A percentile compares a stretch with the other conserved stretches of the same genome.
Evolutionary conservation across 495 filamentous ascomycete species (phyloP).

Genomic region (Margaritispora aquatica): DNA sequence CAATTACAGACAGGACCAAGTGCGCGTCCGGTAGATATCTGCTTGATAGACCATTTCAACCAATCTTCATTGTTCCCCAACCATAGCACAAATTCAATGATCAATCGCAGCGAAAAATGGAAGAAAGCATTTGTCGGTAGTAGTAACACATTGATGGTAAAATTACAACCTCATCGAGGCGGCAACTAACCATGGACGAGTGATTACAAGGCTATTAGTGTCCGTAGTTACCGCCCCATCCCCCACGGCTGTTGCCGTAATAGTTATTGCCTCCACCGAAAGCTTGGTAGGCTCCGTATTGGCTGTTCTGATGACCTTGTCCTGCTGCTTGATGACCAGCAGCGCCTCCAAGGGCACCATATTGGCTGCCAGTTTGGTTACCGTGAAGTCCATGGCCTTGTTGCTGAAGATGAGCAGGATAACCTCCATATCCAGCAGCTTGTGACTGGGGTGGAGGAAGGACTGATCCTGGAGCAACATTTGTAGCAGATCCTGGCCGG

Average conservation of each 20-base stretch:
- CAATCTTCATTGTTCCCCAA: conserved; percentile 7
- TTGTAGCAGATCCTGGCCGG: conserved; percentile 80
- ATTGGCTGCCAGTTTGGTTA: conserved; percentile 48
- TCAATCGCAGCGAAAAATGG: conserved; percentile 16
- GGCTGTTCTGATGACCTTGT: conserved; percentile 56
- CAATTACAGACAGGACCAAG: conserved; percentile 11
- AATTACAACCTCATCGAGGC: conserved; percentile 22
- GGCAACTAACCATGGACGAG: conserved; percentile 23
- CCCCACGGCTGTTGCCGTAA: conserved; percentile 42
- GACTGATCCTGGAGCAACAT: conserved; percentile 57
- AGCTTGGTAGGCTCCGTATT: conserved; percentile 43
- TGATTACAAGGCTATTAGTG: conserved; percentile 19
- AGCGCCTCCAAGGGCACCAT: conserved; percentile 61
- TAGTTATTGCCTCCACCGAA: conserved; percentile 53
- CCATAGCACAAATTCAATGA: conserved; percentile 22
- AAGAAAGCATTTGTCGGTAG: conserved; percentile 15
- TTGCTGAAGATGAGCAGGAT: conserved; percentile 61
- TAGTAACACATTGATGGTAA: conserved; percentile 34
- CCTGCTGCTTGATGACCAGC: conserved; percentile 55
- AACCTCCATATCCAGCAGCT: conserved; percentile 60
- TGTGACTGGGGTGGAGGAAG: conserved; percentile 72
- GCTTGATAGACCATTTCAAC: conserved; percentile 7
- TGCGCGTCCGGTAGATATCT: background rate
- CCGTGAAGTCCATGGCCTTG: conserved; percentile 54
- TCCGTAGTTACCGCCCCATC: conserved; percentile 69